Percentiles rank a stretch among this genome's conserved stretches.
phyloP scores from a whole-genome alignment of 805 yeast species.

The Helenozyma baotianmanensis region DNA sequence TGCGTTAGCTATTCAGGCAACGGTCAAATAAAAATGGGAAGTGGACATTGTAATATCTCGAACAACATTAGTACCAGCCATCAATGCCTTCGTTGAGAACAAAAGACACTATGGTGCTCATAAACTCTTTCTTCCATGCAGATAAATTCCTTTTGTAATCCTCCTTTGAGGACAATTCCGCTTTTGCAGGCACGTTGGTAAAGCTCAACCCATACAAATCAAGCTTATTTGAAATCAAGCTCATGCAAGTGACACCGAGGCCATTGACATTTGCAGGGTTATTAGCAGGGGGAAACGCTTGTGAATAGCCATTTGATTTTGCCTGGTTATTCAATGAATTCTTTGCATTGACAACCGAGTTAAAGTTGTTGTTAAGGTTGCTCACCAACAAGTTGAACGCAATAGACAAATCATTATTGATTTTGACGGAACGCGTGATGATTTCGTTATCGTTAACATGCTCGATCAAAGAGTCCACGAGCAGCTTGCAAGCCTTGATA shows the following conservation, averaged over 20 bases:
- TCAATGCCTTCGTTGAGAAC: constrained; percentile 28
- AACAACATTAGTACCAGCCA: constrained; percentile 28
- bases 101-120: constrained; percentile 20
- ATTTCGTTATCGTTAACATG: constrained; percentile 24
- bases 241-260: constrained; percentile 23
- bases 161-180: background rate
- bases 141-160: constrained; percentile 2
- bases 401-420: constrained; percentile 34
- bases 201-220: constrained; percentile 26
- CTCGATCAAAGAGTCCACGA: constrained; percentile 26
- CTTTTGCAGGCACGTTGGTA: constrained; percentile 6
- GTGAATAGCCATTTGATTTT: constrained; percentile 1
- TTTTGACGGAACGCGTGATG: constrained; percentile 26
- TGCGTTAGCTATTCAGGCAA: no score
- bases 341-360: constrained; percentile 14
- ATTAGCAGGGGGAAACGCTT: background rate
- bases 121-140: constrained; percentile 16
- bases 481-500: constrained; percentile 32
- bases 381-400: constrained; percentile 26
- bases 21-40: no score
- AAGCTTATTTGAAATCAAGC: constrained; percentile 22
- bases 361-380: constrained; percentile 16
- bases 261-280: constrained; percentile 5
- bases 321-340: constrained; percentile 4
- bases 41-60: no score